These are phyloP conservation scores for Bipolaris gigantea DNA, from an alignment of 2,329 filamentous ascomycete species.

Conservation along the genomic window DNA sequence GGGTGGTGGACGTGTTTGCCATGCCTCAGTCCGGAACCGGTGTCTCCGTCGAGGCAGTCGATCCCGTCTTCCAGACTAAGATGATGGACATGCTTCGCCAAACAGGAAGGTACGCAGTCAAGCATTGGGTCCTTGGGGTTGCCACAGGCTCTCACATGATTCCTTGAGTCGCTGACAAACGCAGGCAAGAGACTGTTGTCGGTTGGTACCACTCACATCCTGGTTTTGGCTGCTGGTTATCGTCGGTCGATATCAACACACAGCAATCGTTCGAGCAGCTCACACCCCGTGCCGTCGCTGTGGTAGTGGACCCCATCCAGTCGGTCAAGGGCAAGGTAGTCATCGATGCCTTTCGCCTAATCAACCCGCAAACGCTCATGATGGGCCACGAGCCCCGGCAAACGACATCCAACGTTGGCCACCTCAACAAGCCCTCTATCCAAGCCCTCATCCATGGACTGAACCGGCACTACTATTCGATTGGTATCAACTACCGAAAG, in stretches of 20 bases:
- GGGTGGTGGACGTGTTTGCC: conserved; percentile 97
- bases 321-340: conserved; percentile 99
- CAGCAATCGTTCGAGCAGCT: conserved; percentile 99
- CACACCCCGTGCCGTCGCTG: conserved; percentile 92
- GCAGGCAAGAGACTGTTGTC: conserved; percentile 90
- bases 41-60: conserved; percentile 96
- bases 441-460: conserved; percentile 97
- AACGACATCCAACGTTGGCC: conserved; percentile 95
- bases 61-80: conserved; percentile 98
- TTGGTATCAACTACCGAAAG: conserved; percentile 97
- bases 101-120: conserved; percentile 74
- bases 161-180: conserved; percentile 21
- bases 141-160: not conserved
- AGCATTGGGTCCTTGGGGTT: not conserved
- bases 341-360: conserved; percentile 97
- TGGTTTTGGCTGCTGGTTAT: conserved; percentile 98
- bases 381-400: conserved; percentile 97
- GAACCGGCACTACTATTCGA: conserved; percentile 99
- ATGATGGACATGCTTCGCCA: conserved; percentile 99
- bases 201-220: conserved; percentile 99
- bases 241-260: conserved; percentile 98
- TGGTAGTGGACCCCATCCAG: conserved; percentile 97
- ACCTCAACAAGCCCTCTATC: conserved; percentile 99
- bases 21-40: conserved; percentile 99
- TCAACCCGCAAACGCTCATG: conserved; percentile 97